These are phyloP conservation scores for Saturnispora diversa DNA, from an alignment of 805 yeast species.

Conservation along the genomic window DNA sequence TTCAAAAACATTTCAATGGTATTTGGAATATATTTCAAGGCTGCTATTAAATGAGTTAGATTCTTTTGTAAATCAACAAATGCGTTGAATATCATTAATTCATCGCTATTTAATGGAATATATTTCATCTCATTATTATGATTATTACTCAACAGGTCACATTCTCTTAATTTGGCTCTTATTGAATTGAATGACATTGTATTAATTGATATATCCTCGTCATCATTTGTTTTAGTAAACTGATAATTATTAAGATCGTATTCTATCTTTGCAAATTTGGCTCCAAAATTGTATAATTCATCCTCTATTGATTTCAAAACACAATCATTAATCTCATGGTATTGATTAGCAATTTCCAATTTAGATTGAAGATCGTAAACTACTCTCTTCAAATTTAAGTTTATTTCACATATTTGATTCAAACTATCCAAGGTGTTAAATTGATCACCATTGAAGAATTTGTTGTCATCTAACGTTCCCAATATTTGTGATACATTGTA, in stretches of 20 bases:
- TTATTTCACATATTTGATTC: constrained; percentile 29
- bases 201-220: constrained; percentile 22
- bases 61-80: constrained; percentile 35
- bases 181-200: not conserved
- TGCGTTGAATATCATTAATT: constrained; percentile 13
- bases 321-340: constrained; percentile 34
- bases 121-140: constrained; percentile 4
- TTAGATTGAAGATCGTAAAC: constrained; percentile 26
- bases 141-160: constrained; percentile 2
- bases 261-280: not conserved
- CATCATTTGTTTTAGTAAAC: constrained; percentile 31
- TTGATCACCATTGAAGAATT: constrained; percentile 8
- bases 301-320: constrained; percentile 36
- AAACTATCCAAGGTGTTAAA: constrained; percentile 24
- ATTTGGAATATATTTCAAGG: constrained; percentile 44
- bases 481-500: constrained; percentile 29
- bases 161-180: constrained; percentile 1
- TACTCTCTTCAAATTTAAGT: constrained; percentile 23
- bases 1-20: constrained; percentile 38
- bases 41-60: constrained; percentile 44
- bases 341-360: constrained; percentile 36
- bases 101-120: constrained; percentile 3
- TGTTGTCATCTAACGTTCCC: constrained; percentile 26
- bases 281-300: constrained; percentile 24
- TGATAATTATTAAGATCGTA: constrained; percentile 24